Conservation (phyloP, 345 rosid genomes). For the Citrus trifoliata region DNA sequence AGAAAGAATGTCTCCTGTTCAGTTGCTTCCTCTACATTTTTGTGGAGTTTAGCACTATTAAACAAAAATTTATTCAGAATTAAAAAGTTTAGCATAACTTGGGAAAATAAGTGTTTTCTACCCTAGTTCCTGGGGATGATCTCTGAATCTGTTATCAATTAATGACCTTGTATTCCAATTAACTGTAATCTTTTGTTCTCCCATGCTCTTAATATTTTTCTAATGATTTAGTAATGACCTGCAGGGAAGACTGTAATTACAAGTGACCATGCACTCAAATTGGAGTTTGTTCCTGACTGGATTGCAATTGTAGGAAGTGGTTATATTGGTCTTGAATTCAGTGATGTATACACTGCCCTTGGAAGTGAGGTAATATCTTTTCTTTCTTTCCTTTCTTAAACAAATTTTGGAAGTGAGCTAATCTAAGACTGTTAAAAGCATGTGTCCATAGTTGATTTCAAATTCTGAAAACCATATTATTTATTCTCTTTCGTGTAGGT, state of each 20-base stretch:
- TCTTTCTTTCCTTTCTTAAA: not conserved
- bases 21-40: not conserved
- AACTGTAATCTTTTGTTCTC: constrained; percentile 3
- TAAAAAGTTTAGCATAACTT: not conserved
- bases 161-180: constrained; percentile 1
- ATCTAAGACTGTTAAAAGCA: constrained; percentile 1
- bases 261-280: constrained; percentile 96
- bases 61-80: not conserved
- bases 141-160: not conserved
- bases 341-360: constrained; percentile 99
- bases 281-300: constrained; percentile 98
- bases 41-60: not conserved
- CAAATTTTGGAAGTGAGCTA: not conserved
- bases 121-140: not conserved
- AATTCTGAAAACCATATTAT: not conserved
- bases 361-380: constrained; percentile 82
- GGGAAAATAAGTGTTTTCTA: not conserved
- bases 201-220: constrained; percentile 3
- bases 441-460: not conserved
- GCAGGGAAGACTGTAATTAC: constrained; percentile 99
- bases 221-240: constrained; percentile 19
- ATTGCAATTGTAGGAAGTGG: constrained; percentile 99
- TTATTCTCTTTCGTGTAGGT: constrained; percentile 47
- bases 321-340: constrained; percentile 97
- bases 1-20: not conserved